Base-by-base conservation (phyloP, 2,329 filamentous ascomycete genomes). In the Amesomyces nigricolor region DNA sequence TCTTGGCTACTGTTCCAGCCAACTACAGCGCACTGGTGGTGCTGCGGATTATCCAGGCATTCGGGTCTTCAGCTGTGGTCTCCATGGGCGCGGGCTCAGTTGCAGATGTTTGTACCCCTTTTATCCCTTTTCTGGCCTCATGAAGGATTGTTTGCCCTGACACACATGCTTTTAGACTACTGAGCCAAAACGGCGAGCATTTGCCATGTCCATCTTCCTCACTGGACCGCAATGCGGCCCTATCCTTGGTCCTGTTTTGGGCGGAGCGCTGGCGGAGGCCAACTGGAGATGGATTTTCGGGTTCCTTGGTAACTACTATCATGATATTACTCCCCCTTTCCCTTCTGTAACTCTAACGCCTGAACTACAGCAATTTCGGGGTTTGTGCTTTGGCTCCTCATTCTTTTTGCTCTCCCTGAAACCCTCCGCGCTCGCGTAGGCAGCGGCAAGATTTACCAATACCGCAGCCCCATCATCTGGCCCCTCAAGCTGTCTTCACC, bases 251-350 rank as follows among this genome's bases (percentile, higher is more conserved):
- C 58, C 58, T 5, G 47, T 59, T 1, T n/a, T 59, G 9, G 58
- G 58, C 11, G 58, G 58, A 35, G 58, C 52, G 8, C 49, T 59
- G 3, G 54, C 54, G 14, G 58, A 57, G 32, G 58, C 46, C 4
- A 39, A 54, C n/a, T 59, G 54, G 58, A 48, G 58, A 11, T 59
- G 58, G 58, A 59, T 59, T 9, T 59, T 59, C 11, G 58, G 54
- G 0, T 59, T 59, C n/a, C 52, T 59, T 0, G 57, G 57, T n/a
- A n/a, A n/a, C n/a, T n/a, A n/a, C n/a, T n/a, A n/a, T n/a, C n/a
- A n/a, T n/a, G n/a, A n/a, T n/a, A n/a, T n/a, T n/a, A n/a, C 2
- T 54, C 17, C 22, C 9, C n/a, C 22, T 2, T 2, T 10, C 13
- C 1, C 13, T 13, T 10, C n/a, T 7, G 6, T 40, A 1, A 7